Conservation (phyloP, 768 basidiomycete genomes). For the Naematelia encephala region DNA sequence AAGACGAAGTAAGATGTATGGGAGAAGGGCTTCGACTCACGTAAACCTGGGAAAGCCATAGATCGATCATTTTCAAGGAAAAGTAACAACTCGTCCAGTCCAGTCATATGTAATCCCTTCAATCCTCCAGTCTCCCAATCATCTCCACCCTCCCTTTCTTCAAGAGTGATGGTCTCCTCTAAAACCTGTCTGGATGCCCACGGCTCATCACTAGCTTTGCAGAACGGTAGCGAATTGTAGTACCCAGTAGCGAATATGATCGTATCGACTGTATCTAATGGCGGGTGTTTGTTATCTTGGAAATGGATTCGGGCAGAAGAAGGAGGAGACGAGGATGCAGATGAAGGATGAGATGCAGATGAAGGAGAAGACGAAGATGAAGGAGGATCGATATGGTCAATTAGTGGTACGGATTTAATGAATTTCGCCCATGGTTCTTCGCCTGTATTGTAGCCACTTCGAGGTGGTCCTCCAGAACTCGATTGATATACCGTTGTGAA, state of each 20-base stretch:
- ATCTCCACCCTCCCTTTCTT: conserved; percentile 38
- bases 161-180: conserved; percentile 18
- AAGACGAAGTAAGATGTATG: neutral
- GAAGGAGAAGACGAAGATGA: no score
- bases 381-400: conserved; percentile 5
- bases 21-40: conserved; percentile 23
- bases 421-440: conserved; percentile 18
- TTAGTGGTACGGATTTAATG: conserved; percentile 30
- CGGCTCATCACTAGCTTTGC: conserved; percentile 34
- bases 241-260: conserved; percentile 54
- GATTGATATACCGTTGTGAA: neutral
- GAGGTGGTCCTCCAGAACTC: neutral
- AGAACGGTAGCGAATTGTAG: conserved; percentile 49
- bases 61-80: conserved; percentile 50
- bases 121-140: conserved; percentile 32
- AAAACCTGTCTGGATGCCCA: conserved; percentile 29
- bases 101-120: conserved; percentile 41
- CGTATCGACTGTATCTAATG: conserved; percentile 28
- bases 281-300: conserved; percentile 24
- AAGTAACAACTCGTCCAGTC: conserved; percentile 49
- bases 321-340: conserved; percentile 11
- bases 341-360: conserved; percentile 30
- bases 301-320: conserved; percentile 42
- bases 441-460: neutral
- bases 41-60: conserved; percentile 46